Base-by-base conservation (phyloP, 768 basidiomycete genomes). In the Amanita pseudoporphyria region DNA sequence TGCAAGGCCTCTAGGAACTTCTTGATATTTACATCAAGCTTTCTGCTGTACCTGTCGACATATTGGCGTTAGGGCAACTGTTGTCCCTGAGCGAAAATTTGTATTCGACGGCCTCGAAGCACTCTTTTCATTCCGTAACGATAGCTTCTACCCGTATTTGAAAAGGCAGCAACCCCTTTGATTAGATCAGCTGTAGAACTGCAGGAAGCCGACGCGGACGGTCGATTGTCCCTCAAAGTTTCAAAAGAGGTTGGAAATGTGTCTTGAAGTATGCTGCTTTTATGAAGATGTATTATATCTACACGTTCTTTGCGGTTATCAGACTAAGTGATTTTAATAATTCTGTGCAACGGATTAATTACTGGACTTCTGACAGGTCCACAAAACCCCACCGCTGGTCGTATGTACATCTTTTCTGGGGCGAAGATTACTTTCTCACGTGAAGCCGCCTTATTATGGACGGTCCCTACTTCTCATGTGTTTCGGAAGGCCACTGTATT, bases 221-320 rank as follows among this genome's bases (percentile, higher is more conserved):
- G 89, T 0, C 77, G 80, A 51, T 60, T 87, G 31, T 90, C 92
- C 0, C 64, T 82, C 46, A 71, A 70, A 38, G 87, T 89, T 12
- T 89, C 89, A 0, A 85, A 77, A 52, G 75, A 79, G 10, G 84
- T 99, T 32, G 94, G 89, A 6, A 77, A 84, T 51, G 91, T 89
- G 41, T 99, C 98, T 70, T 90, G 47, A 87, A 85, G 47, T 93
- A 99, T 64, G 89, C 92, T 28, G 92, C 95, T 3, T 97, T 97
- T 71, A 91, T 99, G 89, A 89, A 75, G 70, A 97, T 98, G 87
- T 99, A 99, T 64, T 93, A 91, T 26, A 87, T 85, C 38, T 99
- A 97, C 64, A 95, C n/a, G n/a, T n/a, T n/a, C n/a, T n/a, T n/a
- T n/a, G n/a, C n/a, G n/a, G n/a, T n/a, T n/a, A n/a, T n/a, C n/a